Base-by-base conservation (phyloP, 805 yeast genomes). In the Alloascoidea africana region DNA sequence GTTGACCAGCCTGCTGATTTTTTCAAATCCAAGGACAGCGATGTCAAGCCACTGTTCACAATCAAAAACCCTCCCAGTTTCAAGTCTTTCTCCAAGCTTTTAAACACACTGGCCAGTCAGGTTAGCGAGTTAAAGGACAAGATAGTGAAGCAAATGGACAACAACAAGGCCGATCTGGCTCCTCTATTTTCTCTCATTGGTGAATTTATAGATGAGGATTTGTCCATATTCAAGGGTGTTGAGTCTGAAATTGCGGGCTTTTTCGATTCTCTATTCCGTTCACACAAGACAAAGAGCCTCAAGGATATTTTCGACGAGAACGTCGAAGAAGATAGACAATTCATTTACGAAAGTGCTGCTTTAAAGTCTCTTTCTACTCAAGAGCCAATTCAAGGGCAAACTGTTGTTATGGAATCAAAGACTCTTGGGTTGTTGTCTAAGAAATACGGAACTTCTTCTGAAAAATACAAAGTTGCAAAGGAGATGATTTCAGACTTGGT, bases 1-100 rank as follows among this genome's bases (percentile, higher is more conserved):
- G 18, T 39, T 15, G 40, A 40, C 15, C 33, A 37, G n/a, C 36
- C 33, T 18, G 23, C 18, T 6, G 16, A 16, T 14, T 34, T 34
- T 34, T 13, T 34, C 14, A 8, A n/a, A 16, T n/a, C 14, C 17
- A n/a, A 23, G 8, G 27, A 8, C 11, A n/a, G 4, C 36, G 19
- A 14, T 18, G 14, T 17, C 14, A 15, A 18, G 30, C 49, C 51
- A 3, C 30, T 42, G 13, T 48, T 44, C 40, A 37, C 30, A 13
- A 37, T 47, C 16, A 41, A 41, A 16, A 27, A 38, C 18, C 18
- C 44, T 8, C 44, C 47, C 1, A 36, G 17, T 15, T 18, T n/a
- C 11, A 35, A 17, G 5, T 36, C 30, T 17, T 33, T 43, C n/a
- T 8, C 6, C n/a, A 6, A 8, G 13, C 16, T 34, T 8, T 16